phyloP scores from a whole-genome alignment of 2,329 filamentous ascomycete species.

The Xylaria sp. region DNA sequence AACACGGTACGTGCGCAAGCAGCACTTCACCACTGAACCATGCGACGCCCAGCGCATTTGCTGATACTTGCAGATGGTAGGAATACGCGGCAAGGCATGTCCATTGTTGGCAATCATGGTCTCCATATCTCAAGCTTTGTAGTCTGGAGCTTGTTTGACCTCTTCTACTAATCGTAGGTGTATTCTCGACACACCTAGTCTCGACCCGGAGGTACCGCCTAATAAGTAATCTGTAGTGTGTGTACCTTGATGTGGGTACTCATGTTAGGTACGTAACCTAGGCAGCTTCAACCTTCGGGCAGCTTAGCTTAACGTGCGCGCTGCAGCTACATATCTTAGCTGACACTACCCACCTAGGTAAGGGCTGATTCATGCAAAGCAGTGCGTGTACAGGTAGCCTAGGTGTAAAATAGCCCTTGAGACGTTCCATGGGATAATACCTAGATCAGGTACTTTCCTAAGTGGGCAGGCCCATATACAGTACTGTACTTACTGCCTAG shows the following conservation, averaged over 20 bases:
- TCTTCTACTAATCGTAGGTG: neutral
- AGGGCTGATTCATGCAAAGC: neutral
- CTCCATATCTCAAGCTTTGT: neutral
- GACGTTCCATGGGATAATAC: no score
- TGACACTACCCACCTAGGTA: neutral
- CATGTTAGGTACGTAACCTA: neutral
- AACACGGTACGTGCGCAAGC: constrained; percentile 28
- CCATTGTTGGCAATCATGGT: neutral
- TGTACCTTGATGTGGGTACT: neutral
- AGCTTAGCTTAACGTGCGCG: neutral
- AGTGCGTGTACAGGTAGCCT: neutral
- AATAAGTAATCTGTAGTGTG: no score
- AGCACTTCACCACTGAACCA: neutral
- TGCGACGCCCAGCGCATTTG: neutral
- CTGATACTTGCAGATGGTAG: constrained; percentile 5
- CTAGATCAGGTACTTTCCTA: neutral
- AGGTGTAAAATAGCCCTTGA: neutral
- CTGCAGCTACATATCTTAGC: neutral
- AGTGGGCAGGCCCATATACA: neutral
- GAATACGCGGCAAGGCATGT: constrained; percentile 15
- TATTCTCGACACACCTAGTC: neutral
- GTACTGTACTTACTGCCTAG: no score
- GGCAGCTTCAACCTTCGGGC: neutral
- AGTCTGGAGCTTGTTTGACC: neutral
- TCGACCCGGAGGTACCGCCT: no score